These are phyloP conservation scores for Thielaviopsis cerberus DNA, from an alignment of 2,329 filamentous ascomycete genomes.

Conservation along the genomic window DNA sequence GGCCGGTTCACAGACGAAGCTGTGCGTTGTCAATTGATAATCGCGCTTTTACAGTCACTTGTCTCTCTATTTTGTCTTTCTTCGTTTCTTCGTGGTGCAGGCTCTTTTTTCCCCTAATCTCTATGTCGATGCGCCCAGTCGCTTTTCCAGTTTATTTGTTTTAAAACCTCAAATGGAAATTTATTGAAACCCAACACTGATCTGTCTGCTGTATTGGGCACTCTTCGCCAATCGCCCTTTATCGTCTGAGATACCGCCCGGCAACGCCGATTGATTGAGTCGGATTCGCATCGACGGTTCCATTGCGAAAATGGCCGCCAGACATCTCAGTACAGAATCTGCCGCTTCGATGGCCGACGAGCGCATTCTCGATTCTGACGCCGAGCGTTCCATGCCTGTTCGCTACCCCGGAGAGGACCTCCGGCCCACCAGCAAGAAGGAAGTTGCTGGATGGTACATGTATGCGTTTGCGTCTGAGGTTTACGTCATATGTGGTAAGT, in stretches of 20 bases:
- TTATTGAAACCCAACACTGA: not conserved
- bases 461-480: conserved; percentile 95
- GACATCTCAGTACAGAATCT: not conserved
- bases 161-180: not conserved
- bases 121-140: not conserved
- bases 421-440: conserved; percentile 68
- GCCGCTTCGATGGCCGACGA: not conserved
- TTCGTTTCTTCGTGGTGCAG: not conserved
- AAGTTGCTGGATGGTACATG: conserved; percentile 85
- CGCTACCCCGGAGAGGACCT: conserved; percentile 71
- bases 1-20: not conserved
- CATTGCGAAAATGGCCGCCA: not conserved
- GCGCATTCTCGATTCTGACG: not conserved
- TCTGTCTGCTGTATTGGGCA: not conserved
- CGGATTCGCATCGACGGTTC: not conserved
- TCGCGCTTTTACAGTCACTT: no score
- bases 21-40: not conserved
- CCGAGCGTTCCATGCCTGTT: conserved; percentile 16
- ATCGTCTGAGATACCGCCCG: no score
- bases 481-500: conserved; percentile 74
- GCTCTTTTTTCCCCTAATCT: not conserved
- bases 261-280: not conserved
- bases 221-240: not conserved
- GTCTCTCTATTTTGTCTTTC: not conserved
- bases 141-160: not conserved